These are phyloP conservation scores for Septoria petroselini DNA, from an alignment of 2,329 filamentous ascomycete species.

Conservation along the genomic window DNA sequence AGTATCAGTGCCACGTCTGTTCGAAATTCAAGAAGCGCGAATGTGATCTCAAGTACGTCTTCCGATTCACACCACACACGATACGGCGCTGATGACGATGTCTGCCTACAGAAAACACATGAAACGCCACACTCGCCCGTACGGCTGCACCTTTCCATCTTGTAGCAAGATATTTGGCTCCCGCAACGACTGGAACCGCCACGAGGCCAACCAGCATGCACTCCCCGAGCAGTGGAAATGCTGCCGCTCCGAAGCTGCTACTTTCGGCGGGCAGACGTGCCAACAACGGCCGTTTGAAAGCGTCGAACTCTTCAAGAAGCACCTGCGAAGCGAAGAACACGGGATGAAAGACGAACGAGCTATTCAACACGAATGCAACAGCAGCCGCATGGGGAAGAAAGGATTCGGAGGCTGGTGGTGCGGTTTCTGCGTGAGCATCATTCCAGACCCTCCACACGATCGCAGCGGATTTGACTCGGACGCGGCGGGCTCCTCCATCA, in stretches of 20 bases:
- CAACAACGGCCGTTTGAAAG: constrained; percentile 58
- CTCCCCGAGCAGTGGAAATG: constrained; percentile 72
- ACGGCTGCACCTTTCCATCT: constrained; percentile 69
- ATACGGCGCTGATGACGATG: background rate
- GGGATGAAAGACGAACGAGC: constrained; percentile 40
- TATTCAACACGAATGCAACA: constrained; percentile 10
- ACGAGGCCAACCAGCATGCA: constrained; percentile 77
- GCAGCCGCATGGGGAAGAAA: constrained; percentile 60
- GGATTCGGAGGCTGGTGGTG: constrained; percentile 75
- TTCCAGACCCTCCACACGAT: constrained; percentile 38
- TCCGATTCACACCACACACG: constrained; percentile 1
- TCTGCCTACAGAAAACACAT: constrained; percentile 67
- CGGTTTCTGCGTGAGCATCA: constrained; percentile 67
- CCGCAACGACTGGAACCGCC: constrained; percentile 91
- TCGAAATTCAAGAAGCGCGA: constrained; percentile 31
- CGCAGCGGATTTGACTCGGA: too few relatives aligned
- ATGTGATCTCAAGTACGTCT: constrained; percentile 42
- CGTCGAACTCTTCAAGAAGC: constrained; percentile 58
- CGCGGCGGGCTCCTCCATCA: background rate
- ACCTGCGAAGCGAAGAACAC: constrained; percentile 56
- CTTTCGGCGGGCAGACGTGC: constrained; percentile 46
- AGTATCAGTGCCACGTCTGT: constrained; percentile 22
- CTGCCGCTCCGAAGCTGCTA: constrained; percentile 23
- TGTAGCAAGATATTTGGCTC: constrained; percentile 79
- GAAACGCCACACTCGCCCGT: constrained; percentile 77